These are phyloP conservation scores for Thermothielavioides terrestris DNA, from an alignment of 495 filamentous ascomycete genomes.

Conservation along the genomic window DNA sequence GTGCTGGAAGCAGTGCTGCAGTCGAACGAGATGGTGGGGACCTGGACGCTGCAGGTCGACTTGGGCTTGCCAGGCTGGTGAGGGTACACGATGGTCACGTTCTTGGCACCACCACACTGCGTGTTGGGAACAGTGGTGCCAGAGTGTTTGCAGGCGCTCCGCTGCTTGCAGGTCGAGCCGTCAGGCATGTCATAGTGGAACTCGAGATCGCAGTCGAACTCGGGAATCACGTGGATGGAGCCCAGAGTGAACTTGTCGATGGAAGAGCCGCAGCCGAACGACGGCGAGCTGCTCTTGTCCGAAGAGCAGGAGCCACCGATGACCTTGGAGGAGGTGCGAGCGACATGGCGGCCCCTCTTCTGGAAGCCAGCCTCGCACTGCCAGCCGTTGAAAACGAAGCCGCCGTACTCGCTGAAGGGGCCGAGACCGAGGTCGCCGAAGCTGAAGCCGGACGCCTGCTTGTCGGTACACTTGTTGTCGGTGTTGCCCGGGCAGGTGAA, in stretches of 20 bases:
- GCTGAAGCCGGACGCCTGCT: slow-evolving; percentile 61
- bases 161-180: slow-evolving; percentile 68
- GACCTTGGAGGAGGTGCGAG: slow-evolving; percentile 47
- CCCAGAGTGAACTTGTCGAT: slow-evolving; percentile 64
- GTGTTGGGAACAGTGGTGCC: slow-evolving; percentile 66
- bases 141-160: slow-evolving; percentile 49
- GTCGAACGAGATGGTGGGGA: slow-evolving; percentile 73
- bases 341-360: slow-evolving; percentile 39
- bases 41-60: slow-evolving; percentile 56
- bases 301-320: slow-evolving; percentile 50
- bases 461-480: slow-evolving; percentile 63
- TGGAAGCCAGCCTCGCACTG: slow-evolving; percentile 50
- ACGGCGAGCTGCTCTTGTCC: slow-evolving; percentile 43
- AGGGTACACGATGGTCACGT: slow-evolving; percentile 68
- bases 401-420: slow-evolving; percentile 56
- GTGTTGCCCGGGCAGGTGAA: slow-evolving; percentile 66
- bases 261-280: slow-evolving; percentile 46
- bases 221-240: slow-evolving; percentile 59
- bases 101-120: slow-evolving; percentile 85
- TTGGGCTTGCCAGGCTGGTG: slow-evolving; percentile 42
- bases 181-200: slow-evolving; percentile 80
- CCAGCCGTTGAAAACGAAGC: slow-evolving; percentile 66
- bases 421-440: slow-evolving; percentile 57
- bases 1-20: slow-evolving; percentile 50
- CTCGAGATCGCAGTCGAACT: slow-evolving; percentile 66